A percentile compares a stretch with the other conserved stretches of the same genome.
These are phyloP conservation scores for Nemania abortiva DNA, from an alignment of 2,329 filamentous ascomycete species.

Conservation along the genomic window DNA sequence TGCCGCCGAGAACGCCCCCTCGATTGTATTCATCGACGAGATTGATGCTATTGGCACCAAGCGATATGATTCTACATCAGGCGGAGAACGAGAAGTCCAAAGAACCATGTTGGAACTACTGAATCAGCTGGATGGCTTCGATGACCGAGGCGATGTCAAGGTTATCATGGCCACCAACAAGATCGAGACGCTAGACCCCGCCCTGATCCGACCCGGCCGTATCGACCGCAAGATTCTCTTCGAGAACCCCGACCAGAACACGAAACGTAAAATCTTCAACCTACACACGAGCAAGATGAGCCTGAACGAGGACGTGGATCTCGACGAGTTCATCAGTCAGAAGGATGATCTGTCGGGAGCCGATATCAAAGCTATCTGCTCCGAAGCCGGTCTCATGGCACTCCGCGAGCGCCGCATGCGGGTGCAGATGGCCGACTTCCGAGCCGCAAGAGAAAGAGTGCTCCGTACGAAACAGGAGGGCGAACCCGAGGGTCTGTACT, in stretches of 20 bases:
- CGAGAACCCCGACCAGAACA: conserved; percentile 81
- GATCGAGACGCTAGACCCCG: conserved; percentile 96
- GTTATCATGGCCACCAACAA: conserved; percentile 99
- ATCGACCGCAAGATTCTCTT: conserved; percentile 97
- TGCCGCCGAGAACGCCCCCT: conserved; percentile 93
- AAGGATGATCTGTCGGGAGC: conserved; percentile 98
- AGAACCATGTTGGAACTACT: conserved; percentile 98
- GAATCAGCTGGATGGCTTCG: conserved; percentile 98
- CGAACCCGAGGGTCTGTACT: conserved; percentile 97
- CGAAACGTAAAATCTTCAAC: conserved; percentile 96
- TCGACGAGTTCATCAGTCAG: conserved; percentile 98
- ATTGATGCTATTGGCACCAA: conserved; percentile 99
- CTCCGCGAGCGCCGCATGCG: conserved; percentile 95
- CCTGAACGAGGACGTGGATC: conserved; percentile 93
- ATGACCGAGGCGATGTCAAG: conserved; percentile 98
- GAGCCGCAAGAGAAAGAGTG: conserved; percentile 90
- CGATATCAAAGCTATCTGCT: conserved; percentile 99
- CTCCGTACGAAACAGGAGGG: conserved; percentile 99
- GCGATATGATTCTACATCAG: conserved; percentile 96
- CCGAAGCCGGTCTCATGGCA: conserved; percentile 94
- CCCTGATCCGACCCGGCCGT: conserved; percentile 94
- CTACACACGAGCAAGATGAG: conserved; percentile 99
- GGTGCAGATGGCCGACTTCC: conserved; percentile 98
- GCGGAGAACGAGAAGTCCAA: conserved; percentile 96
- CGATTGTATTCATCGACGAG: conserved; percentile 99